phyloP scores from a whole-genome alignment of 1,139 yeast genomes.

The Hyphopichia khmerensis region DNA sequence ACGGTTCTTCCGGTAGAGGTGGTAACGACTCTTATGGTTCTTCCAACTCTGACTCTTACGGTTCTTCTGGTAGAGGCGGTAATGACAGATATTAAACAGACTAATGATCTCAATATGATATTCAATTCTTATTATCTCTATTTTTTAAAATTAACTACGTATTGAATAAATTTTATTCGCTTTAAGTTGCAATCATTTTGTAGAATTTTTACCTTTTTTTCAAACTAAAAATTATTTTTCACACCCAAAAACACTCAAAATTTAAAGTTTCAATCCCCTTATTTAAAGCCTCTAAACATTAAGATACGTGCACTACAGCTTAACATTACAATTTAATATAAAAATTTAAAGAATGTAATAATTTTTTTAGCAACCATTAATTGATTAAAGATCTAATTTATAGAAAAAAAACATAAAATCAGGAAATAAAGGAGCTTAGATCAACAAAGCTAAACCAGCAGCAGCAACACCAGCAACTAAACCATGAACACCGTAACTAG shows the following conservation, averaged over 20 bases:
- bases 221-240: too few species aligned
- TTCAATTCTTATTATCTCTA: slow-evolving; percentile 1
- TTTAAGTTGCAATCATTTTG: too few species aligned
- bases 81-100: slow-evolving; percentile 1
- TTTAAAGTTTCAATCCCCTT: too few species aligned
- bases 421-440: slow-evolving; percentile 1
- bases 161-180: too few species aligned
- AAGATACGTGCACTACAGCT: too few species aligned
- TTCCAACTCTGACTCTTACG: slow-evolving; percentile 12
- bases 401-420: background rate
- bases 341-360: too few species aligned
- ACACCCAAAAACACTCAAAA: too few species aligned
- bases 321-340: too few species aligned
- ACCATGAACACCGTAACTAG: slow-evolving; percentile 12
- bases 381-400: background rate
- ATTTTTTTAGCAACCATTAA: background rate
- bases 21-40: slow-evolving; percentile 7
- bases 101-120: background rate
- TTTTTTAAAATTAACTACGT: background rate
- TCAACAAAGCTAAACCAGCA: slow-evolving; percentile 7
- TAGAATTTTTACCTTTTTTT: too few species aligned
- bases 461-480: slow-evolving; percentile 15
- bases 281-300: too few species aligned
- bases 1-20: slow-evolving; percentile 17
- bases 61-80: slow-evolving; percentile 12